Percentiles rank a stretch among this genome's conserved stretches.
phyloP scores from a whole-genome alignment of 495 filamentous ascomycete species.

The Trichoderma orchidacearum region DNA sequence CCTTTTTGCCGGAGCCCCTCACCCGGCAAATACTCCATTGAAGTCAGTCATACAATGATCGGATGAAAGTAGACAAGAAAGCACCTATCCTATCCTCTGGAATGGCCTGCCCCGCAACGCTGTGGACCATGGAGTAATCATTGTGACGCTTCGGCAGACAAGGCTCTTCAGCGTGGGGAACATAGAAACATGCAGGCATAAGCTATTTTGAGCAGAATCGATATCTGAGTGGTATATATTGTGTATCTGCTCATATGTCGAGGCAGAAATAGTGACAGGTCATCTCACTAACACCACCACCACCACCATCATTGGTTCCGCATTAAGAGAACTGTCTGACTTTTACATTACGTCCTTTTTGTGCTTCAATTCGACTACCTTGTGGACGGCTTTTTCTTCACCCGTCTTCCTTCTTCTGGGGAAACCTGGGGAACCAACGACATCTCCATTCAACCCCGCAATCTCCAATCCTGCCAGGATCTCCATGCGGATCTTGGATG shows the following conservation, averaged over 20 bases:
- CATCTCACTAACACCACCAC: no score
- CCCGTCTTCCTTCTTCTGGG: not conserved
- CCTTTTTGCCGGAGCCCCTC: not conserved
- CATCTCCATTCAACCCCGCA: not conserved
- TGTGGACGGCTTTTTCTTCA: not conserved
- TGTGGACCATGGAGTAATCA: not conserved
- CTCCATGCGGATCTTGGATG: not conserved
- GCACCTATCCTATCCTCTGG: no score
- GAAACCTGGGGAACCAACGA: not conserved
- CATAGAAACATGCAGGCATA: not conserved
- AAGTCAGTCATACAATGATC: not conserved
- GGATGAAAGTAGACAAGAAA: no score
- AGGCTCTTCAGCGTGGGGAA: not conserved
- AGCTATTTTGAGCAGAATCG: not conserved
- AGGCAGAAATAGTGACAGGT: no score
- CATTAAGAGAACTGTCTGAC: no score
- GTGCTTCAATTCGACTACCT: no score
- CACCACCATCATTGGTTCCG: no score
- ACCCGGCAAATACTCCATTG: not conserved
- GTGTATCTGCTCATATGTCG: no score
- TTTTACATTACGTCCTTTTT: no score
- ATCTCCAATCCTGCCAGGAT: not conserved
- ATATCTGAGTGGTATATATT: no score
- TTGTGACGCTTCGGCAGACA: not conserved
- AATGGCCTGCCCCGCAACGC: not conserved